Evolutionary conservation across 768 basidiomycete species (phyloP).

Genomic region (Termitomyces sp.): DNA sequence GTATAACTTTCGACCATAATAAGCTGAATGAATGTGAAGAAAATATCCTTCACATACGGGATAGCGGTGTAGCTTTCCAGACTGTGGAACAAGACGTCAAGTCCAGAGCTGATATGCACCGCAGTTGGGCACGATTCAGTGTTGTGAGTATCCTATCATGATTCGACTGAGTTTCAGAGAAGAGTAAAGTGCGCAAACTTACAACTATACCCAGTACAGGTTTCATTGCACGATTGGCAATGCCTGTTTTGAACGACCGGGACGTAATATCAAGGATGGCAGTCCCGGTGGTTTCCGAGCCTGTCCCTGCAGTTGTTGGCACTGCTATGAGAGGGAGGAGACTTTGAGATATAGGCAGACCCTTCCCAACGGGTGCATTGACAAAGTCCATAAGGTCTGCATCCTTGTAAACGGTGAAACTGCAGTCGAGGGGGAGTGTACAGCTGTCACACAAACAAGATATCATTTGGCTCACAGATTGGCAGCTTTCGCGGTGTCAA

Average conservation of each 20-base stretch:
- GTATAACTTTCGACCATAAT: conserved; percentile 54
- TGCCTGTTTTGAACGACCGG: conserved; percentile 92
- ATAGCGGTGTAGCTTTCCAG: conserved; percentile 94
- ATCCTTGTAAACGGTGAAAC: conserved; percentile 88
- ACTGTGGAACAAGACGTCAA: conserved; percentile 95
- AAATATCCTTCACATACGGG: conserved; percentile 53
- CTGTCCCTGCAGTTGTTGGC: conserved; percentile 75
- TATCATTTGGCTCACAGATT: conserved; percentile 55
- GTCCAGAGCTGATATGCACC: conserved; percentile 90
- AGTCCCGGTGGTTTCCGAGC: conserved; percentile 92
- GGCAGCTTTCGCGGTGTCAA: conserved; percentile 94
- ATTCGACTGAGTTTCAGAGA: not conserved
- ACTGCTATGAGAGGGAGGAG: conserved; percentile 85
- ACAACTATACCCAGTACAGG: conserved; percentile 79
- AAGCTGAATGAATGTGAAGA: conserved; percentile 1
- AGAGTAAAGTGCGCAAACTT: conserved; percentile 13
- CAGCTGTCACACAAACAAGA: not conserved
- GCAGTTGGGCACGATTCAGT: conserved; percentile 89
- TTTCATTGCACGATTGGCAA: conserved; percentile 87
- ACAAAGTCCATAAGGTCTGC: conserved; percentile 94
- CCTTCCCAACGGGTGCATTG: conserved; percentile 94
- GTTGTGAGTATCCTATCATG: conserved; percentile 69
- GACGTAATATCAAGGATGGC: conserved; percentile 94
- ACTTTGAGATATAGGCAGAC: conserved; percentile 68
- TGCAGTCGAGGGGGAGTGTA: conserved; percentile 19